Conservation (phyloP, 1,284 basidiomycete genomes). For the Schizopora paradoxa region DNA sequence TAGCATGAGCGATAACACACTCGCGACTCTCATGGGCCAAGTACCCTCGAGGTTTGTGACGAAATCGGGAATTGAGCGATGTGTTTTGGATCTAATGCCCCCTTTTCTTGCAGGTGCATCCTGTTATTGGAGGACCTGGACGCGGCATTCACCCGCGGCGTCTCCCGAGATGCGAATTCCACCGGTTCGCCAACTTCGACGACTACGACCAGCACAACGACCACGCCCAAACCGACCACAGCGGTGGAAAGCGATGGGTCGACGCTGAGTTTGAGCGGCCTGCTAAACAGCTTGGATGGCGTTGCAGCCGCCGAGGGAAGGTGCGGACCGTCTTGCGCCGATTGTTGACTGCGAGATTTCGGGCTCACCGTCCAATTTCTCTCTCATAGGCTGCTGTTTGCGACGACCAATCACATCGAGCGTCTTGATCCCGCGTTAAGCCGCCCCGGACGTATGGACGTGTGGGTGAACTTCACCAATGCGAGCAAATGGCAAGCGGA, state of each 20-base stretch:
- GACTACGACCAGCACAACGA: constrained; percentile 34
- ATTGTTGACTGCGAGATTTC: constrained; percentile 20
- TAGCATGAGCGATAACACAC: constrained; percentile 83
- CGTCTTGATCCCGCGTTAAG: constrained; percentile 78
- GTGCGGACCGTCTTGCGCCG: constrained; percentile 41
- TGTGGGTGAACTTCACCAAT: constrained; percentile 84
- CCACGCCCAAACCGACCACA: constrained; percentile 36
- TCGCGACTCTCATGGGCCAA: constrained; percentile 76
- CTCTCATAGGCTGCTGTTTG: constrained; percentile 60
- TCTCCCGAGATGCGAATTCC: constrained; percentile 71
- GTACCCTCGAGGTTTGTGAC: constrained; percentile 67
- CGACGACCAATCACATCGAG: constrained; percentile 83
- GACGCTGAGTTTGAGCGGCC: constrained; percentile 74
- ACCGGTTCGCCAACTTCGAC: constrained; percentile 58
- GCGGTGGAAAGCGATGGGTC: constrained; percentile 52
- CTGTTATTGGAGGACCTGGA: constrained; percentile 84
- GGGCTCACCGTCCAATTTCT: constrained; percentile 9
- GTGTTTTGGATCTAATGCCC: constrained; percentile 17
- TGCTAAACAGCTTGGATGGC: constrained; percentile 81
- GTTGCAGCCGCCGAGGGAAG: constrained; percentile 82
- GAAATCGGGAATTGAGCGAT: constrained; percentile 15
- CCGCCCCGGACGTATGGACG: constrained; percentile 80
- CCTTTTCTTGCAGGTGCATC: constrained; percentile 56
- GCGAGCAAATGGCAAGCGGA: constrained; percentile 85
- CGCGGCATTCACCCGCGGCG: constrained; percentile 78